Conservation (phyloP, 106 monocot genomes). For the Dendrobium huoshanense region DNA sequence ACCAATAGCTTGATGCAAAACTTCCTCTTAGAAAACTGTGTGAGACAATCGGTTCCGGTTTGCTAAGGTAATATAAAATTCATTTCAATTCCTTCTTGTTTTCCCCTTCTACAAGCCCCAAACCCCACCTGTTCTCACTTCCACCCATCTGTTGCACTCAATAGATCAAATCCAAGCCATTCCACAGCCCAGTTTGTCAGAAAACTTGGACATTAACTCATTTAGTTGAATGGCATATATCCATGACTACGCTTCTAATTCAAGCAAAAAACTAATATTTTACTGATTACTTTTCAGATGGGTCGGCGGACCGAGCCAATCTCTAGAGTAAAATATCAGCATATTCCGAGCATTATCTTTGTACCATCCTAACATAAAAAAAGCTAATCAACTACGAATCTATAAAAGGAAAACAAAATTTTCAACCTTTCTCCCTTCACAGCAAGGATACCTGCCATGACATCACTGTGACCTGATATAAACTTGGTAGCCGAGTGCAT, state of each 20-base stretch:
- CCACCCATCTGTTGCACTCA: background rate
- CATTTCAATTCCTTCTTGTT: background rate
- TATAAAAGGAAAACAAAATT: background rate
- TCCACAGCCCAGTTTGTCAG: background rate
- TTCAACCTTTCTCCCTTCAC: constrained; percentile 85
- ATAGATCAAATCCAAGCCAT: background rate
- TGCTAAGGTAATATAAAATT: background rate
- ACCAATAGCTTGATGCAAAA: no score
- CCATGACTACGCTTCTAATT: background rate
- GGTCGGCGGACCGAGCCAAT: background rate
- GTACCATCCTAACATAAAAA: background rate
- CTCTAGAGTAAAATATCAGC: background rate
- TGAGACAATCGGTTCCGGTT: background rate
- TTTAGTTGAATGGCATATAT: background rate
- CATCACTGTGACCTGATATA: constrained; percentile 90
- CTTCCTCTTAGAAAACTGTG: background rate
- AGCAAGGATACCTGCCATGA: constrained; percentile 98
- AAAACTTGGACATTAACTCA: background rate
- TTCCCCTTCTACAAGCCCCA: background rate
- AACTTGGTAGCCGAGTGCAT: constrained; percentile 99
- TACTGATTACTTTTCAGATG: background rate
- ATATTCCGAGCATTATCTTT: background rate
- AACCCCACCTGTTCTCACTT: background rate
- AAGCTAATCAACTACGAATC: background rate
- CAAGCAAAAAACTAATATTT: background rate